Evolutionary conservation across 768 basidiomycete genomes (phyloP), one percentile per base, ranked within the genome.

Genomic region (Tricholoma matsutake): DNA sequence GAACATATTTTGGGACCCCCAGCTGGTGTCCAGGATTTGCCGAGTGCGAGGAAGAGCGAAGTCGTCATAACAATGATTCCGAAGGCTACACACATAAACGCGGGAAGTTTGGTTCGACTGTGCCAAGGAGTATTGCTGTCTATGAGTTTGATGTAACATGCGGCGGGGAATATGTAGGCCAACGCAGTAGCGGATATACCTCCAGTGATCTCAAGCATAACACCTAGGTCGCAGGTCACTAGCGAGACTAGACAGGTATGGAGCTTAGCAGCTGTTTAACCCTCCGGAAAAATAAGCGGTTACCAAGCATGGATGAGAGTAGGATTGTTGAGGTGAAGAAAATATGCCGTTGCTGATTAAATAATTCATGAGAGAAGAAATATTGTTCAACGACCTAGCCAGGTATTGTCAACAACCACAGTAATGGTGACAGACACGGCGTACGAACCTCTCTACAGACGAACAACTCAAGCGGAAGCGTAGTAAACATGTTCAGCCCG

Each of bases 181-280:
- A 98, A 83, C 0, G 94, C 86, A 0, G 94, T 94, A 5, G 92
- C 92, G 13, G 92, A 92, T 10, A 92, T 83, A n/a, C 96, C 96
- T n/a, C 97, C 97, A 0, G 95, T 96, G 47, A 99, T 91, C 77
- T 99, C 97, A 39, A 99, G 87, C 77, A 96, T 97, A 49, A 98
- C 89, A n/a, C 97, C 97, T 13, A 99, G 83, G 72, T 99, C 96
- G 71, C 95, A 97, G 1, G 96, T 98, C 60, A 95, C 81, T 58
- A 98, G 81, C 4, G 96, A 86, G 61, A 97, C 95, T 96, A 69
- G 13, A 54, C 37, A 57, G n/a, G 49, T 28, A 13, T 56, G 22
- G 22, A 56, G 54, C 56, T 67, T 14, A 67, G 54, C 25, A 53
- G 51, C n/a, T 32, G 39, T 20, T 3, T 11, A 47, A 6, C 11